Evolutionary conservation across 139 green algal genomes (phyloP).

Genomic region (Chlorella vulgaris): DNA sequence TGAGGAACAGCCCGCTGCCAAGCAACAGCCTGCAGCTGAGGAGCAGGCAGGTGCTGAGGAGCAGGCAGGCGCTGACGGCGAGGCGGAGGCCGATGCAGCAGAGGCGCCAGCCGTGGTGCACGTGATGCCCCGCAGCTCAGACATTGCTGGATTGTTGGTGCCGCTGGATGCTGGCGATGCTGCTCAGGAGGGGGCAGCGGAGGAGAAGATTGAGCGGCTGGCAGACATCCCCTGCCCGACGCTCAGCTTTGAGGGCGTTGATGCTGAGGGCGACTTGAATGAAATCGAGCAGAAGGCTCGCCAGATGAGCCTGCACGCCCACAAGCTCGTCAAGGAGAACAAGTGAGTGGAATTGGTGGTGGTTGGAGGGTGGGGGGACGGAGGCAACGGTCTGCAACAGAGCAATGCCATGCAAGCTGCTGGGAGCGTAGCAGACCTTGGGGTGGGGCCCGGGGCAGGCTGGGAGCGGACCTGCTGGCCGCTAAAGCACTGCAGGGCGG

Average conservation of each 20-base stretch:
- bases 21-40: background rate
- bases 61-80: background rate
- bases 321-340: conserved; percentile 51
- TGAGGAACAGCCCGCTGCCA: background rate
- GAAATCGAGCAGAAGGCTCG: conserved; percentile 34
- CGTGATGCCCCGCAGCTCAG: background rate
- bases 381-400: background rate
- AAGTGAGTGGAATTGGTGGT: conserved; percentile 18
- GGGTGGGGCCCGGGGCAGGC: too few relatives aligned
- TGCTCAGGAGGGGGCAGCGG: background rate
- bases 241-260: conserved; percentile 30
- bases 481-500: too few relatives aligned
- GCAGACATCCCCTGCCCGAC: background rate
- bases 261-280: background rate
- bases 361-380: background rate
- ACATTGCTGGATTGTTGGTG: conserved; percentile 3
- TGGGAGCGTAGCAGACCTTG: too few relatives aligned
- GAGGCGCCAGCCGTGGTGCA: conserved; percentile 1
- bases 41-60: background rate
- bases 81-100: background rate
- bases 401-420: conserved; percentile 41
- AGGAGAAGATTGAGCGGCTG: conserved; percentile 12
- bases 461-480: background rate
- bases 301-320: conserved; percentile 40
- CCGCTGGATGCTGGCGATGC: background rate